Conservation (phyloP, 805 yeast genomes). For the Candida coquimbonensis region DNA sequence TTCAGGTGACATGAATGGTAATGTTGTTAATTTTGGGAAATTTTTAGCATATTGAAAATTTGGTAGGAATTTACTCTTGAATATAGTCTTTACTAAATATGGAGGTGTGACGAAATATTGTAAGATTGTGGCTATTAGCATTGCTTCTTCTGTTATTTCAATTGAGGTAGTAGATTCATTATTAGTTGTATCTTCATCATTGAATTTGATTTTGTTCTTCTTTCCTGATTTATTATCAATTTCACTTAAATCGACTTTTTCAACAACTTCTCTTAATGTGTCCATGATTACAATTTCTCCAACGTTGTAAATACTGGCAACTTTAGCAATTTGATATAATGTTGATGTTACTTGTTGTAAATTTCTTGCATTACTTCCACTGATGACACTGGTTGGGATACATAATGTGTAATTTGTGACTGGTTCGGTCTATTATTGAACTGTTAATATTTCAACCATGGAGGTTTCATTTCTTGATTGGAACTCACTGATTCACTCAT, state of each 20-base stretch:
- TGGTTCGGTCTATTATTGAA: not conserved
- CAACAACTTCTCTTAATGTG: slow-evolving; percentile 27
- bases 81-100: slow-evolving; percentile 60
- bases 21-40: slow-evolving; percentile 62
- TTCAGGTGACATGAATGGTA: slow-evolving; percentile 61
- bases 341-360: slow-evolving; percentile 67
- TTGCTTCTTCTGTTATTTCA: slow-evolving; percentile 29
- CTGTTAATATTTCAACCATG: not conserved
- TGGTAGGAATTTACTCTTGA: slow-evolving; percentile 37
- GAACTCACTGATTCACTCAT: slow-evolving; percentile 5
- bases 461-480: not conserved
- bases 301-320: slow-evolving; percentile 61
- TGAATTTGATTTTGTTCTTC: slow-evolving; percentile 27
- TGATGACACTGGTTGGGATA: slow-evolving; percentile 63
- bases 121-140: slow-evolving; percentile 59
- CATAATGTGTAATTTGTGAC: slow-evolving; percentile 48
- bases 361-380: slow-evolving; percentile 47
- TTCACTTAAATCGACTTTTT: slow-evolving; percentile 15
- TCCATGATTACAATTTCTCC: slow-evolving; percentile 71
- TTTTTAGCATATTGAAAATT: slow-evolving; percentile 58
- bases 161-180: slow-evolving; percentile 1
- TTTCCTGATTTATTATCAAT: slow-evolving; percentile 16
- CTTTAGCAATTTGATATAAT: slow-evolving; percentile 74
- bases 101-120: slow-evolving; percentile 85
- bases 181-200: slow-evolving; percentile 19